Base-by-base conservation (phyloP, 768 basidiomycete species). In the Podaxis pistillaris region DNA sequence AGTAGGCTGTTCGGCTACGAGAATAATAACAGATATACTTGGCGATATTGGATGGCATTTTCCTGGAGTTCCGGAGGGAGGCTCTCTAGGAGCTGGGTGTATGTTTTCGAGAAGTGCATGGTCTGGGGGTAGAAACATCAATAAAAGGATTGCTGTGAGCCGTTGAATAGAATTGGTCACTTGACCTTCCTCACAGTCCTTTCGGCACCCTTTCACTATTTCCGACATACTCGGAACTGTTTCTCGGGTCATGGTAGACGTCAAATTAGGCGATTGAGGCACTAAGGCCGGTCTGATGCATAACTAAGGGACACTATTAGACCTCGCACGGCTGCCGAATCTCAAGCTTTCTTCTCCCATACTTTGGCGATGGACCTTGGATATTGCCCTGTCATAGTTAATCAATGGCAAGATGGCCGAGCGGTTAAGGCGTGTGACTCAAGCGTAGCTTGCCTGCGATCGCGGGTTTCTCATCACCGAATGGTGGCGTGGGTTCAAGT, bases 31-130 rank as follows among this genome's bases (percentile, higher is more conserved):
- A 26, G 8, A 66, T 69, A 28, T 60, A 91, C 92, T 79, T 88
- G 87, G 36, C 91, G 81, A 70, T 97, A 97, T 70, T 94, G 86
- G 59, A 97, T 89, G 0, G 91, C 88, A 71, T 87, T 89, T 22
- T 88, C 81, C 28, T 86, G 80, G 67, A 95, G 80, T 60, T 94
- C 91, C 38, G 86, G 84, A 0, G 94, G 93, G 12, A 96, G 83
- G 6, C 81, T 81, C 58, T 80, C 73, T 36, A 92, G 77, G 9
- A 89, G 73, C 64, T 88, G 81, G 4, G 82, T 58, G 72, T 89
- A 91, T 0, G 85, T 84, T 68, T 91, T 90, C 28, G 86, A 82
- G 71, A 89, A 91, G 71, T 90, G 89, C 90, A 92, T 91, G 41
- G 51, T 46, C 22, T 41, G 40, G 17, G 26, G 36, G 11, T 58